Evolutionary conservation across 148 eudicot species (phyloP).

Genomic region (Linanthus parryae): DNA sequence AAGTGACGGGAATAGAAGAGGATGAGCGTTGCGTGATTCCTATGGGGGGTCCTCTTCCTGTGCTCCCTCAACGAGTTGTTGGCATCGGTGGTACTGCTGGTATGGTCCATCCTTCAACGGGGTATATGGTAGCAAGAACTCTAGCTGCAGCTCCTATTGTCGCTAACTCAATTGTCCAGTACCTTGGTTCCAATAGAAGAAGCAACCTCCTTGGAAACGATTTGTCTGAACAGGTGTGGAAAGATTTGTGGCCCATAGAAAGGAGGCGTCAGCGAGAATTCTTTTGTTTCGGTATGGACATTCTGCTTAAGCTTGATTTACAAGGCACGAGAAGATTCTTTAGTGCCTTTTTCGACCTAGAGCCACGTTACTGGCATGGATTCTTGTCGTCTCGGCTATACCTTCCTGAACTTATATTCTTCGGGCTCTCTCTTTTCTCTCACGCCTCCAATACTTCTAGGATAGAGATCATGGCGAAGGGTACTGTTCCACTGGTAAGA

Average conservation of each 20-base stretch:
- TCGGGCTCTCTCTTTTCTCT: constrained; percentile 80
- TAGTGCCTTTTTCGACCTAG: constrained; percentile 86
- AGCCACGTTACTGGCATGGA: constrained; percentile 98
- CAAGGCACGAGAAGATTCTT: constrained; percentile 85
- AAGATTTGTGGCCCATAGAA: constrained; percentile 90
- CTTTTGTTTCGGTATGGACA: constrained; percentile 98
- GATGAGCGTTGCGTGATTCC: constrained; percentile 94
- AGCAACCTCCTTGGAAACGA: constrained; percentile 35
- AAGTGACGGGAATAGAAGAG: constrained; percentile 81
- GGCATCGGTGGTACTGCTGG: constrained; percentile 99
- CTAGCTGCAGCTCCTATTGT: constrained; percentile 96
- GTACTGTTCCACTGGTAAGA: constrained; percentile 76
- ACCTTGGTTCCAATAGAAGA: constrained; percentile 53
- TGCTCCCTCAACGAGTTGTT: constrained; percentile 85
- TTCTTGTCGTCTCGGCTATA: constrained; percentile 88
- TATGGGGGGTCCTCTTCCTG: constrained; percentile 97
- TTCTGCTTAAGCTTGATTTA: constrained; percentile 90
- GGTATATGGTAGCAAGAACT: constrained; percentile 98
- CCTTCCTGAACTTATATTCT: constrained; percentile 75
- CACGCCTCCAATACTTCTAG: constrained; percentile 87
- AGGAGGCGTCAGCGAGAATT: constrained; percentile 94
- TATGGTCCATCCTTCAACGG: constrained; percentile 99
- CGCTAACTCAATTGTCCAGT: constrained; percentile 68
- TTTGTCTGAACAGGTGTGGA: constrained; percentile 79
- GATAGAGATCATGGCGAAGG: constrained; percentile 95